Evolutionary conservation across 768 basidiomycete species (phyloP).

Genomic region (Cyathus striatus): DNA sequence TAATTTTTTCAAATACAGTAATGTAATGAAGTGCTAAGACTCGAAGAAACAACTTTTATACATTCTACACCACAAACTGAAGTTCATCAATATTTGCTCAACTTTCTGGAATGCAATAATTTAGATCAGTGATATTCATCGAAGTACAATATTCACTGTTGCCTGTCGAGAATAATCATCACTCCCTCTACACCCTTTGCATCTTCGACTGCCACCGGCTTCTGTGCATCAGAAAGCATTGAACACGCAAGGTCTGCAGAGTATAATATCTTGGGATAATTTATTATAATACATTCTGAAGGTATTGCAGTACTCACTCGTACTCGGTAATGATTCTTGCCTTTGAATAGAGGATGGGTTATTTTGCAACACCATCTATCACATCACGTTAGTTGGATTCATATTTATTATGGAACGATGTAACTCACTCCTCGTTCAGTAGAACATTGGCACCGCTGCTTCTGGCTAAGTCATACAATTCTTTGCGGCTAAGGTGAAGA

Average conservation of each 20-base stretch:
- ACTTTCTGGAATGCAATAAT: too few relatives aligned
- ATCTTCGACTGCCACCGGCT: conserved; percentile 2
- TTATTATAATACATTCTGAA: not conserved
- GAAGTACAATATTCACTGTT: conserved; percentile 1
- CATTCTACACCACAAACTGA: too few relatives aligned
- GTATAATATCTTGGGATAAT: conserved; percentile 4
- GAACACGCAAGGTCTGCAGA: conserved; percentile 7
- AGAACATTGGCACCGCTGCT: conserved; percentile 8
- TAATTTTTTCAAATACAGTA: too few relatives aligned
- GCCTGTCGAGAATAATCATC: conserved; percentile 7
- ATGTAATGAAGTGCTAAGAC: too few relatives aligned
- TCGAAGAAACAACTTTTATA: too few relatives aligned
- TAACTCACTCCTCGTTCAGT: conserved; percentile 7
- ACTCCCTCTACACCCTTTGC: conserved; percentile 6
- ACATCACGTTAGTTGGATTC: not conserved
- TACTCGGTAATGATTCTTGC: not conserved
- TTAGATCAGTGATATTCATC: too few relatives aligned
- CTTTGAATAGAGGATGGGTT: not conserved
- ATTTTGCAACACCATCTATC: not conserved
- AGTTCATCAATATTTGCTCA: too few relatives aligned
- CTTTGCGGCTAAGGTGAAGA: conserved; percentile 6
- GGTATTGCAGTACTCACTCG: not conserved
- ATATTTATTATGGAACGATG: not conserved
- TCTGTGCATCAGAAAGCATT: not conserved
- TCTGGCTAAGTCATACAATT: conserved; percentile 7